Percentiles rank a stretch among this genome's conserved stretches.
These are phyloP conservation scores for Wallacemonas sp. DNA, from an alignment of 208 protist genomes.

Conservation along the genomic window DNA sequence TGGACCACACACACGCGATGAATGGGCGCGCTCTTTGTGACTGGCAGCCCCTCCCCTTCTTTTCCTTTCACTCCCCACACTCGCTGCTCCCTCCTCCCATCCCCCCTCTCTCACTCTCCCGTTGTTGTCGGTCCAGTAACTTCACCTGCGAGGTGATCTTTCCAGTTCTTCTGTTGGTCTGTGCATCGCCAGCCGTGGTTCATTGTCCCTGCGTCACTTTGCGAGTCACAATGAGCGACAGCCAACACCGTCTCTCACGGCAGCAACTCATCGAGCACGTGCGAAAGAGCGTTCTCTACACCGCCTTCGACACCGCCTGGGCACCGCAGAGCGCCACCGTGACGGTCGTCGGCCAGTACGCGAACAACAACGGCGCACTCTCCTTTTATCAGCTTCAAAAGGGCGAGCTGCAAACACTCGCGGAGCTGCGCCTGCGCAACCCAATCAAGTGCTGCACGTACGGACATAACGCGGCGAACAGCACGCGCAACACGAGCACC, in stretches of 20 bases:
- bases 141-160: no score
- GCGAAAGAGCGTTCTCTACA: slow-evolving; percentile 89
- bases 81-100: no score
- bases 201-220: not conserved
- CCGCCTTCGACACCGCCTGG: slow-evolving; percentile 91
- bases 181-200: no score
- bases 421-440: slow-evolving; percentile 53
- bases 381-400: slow-evolving; percentile 78
- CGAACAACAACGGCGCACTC: slow-evolving; percentile 86
- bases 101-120: no score
- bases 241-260: slow-evolving; percentile 45
- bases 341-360: slow-evolving; percentile 80
- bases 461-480: slow-evolving; percentile 45
- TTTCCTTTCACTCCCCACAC: no score
- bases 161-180: not conserved
- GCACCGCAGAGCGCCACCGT: slow-evolving; percentile 83
- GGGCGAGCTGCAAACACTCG: slow-evolving; percentile 67
- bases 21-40: no score
- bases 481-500: slow-evolving; percentile 19
- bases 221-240: not conserved
- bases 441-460: slow-evolving; percentile 94
- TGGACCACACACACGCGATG: no score
- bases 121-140: no score
- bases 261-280: slow-evolving; percentile 94
- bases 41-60: no score